Percentiles rank a stretch among this genome's conserved stretches.
Evolutionary conservation across 768 basidiomycete genomes (phyloP).

Genomic region (Trametes sanguinea): DNA sequence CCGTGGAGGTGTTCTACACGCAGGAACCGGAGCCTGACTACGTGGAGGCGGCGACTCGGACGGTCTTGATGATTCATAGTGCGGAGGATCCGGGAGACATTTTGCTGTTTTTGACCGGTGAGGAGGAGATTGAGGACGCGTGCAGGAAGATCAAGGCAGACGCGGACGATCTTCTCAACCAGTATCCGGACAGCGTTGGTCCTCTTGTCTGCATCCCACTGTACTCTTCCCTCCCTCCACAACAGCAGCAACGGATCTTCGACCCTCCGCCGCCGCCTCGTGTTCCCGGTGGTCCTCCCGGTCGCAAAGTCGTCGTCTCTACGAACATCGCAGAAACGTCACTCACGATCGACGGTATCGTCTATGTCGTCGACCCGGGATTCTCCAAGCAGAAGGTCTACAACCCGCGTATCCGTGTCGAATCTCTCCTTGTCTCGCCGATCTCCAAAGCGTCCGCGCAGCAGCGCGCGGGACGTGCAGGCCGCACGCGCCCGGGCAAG

Average conservation of each 20-base stretch:
- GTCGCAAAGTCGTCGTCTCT: constrained; percentile 91
- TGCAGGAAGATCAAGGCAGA: constrained; percentile 92
- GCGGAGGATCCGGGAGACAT: constrained; percentile 94
- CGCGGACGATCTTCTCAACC: constrained; percentile 78
- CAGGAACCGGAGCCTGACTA: constrained; percentile 94
- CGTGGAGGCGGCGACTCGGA: constrained; percentile 94
- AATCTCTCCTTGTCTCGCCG: constrained; percentile 88
- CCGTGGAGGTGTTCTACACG: constrained; percentile 94
- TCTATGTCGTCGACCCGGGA: constrained; percentile 98
- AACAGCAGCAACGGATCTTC: constrained; percentile 96
- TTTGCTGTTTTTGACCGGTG: constrained; percentile 93
- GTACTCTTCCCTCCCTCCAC: constrained; percentile 92
- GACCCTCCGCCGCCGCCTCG: constrained; percentile 77
- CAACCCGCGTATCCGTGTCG: constrained; percentile 95
- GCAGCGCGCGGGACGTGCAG: constrained; percentile 95
- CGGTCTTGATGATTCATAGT: constrained; percentile 92
- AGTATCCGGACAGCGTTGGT: constrained; percentile 75
- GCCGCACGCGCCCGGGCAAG: constrained; percentile 94
- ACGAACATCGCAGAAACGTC: constrained; percentile 99
- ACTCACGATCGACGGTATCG: constrained; percentile 96
- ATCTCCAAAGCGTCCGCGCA: constrained; percentile 97
- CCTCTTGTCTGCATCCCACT: constrained; percentile 89
- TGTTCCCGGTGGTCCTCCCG: constrained; percentile 69
- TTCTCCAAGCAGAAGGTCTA: constrained; percentile 99
- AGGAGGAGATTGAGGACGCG: constrained; percentile 97